Evolutionary conservation across 1,284 basidiomycete genomes (phyloP), one percentile per base, ranked within the genome.

Genomic region (Calocybe gambosa): DNA sequence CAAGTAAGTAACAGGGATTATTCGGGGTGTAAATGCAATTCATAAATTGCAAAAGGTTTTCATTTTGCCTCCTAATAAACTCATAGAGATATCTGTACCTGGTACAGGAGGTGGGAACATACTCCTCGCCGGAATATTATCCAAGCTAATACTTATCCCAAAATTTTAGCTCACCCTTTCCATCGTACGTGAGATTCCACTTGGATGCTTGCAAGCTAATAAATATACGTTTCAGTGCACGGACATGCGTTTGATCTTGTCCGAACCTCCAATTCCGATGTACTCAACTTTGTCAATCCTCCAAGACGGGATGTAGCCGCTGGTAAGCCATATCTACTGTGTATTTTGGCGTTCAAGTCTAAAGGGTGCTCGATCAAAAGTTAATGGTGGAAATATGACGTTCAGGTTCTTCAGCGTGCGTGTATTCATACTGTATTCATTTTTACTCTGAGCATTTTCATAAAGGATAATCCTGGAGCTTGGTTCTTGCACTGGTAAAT

Each of bases 401-500:
- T 66, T 66, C 58, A 56, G 62, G 8, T 64, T 61, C 57, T 55
- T 51, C 45, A 48, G 50, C 48, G 52, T 57, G 51, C 29, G 46
- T 41, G 16, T 18, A 16, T 16, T 31, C 13, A 29, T 19, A 21
- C 16, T 15, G 13, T 28, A 1, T 7, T 34, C 29, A 31, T 13
- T 15, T 16, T 8, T 38, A 6, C 18, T 18, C 46, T 13, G 5
- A 26, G 9, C 7, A 40, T n/a, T 19, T 29, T 39, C 7, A 3
- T 38, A 37, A 51, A 57, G 39, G 58, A 60, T 38, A 69, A 68
- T 47, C 60, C 67, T 12, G 65, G 67, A 16, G 62, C 66, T 6
- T 68, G 67, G 67, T 67, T 67, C 60, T 54, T 68, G 47, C 66
- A 57, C 47, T 68, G 65, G 62, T 66, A 28, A 25, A 58, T 42